Conservation (phyloP, 176 grass and related monocot species). For the Zea mays region DNA sequence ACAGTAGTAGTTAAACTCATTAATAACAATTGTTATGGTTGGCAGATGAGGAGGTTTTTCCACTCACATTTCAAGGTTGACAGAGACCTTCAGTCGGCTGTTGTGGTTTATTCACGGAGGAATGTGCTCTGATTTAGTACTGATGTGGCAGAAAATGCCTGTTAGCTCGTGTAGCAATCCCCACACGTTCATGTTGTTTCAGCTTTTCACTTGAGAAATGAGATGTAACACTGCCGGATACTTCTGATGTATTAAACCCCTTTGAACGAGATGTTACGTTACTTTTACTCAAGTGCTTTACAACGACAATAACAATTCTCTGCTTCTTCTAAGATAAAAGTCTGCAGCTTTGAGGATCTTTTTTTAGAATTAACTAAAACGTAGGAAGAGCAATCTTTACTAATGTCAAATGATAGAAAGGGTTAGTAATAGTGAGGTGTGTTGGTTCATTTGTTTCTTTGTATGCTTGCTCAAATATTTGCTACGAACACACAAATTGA, state of each 20-base stretch:
- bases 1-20: neutral
- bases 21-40: conserved; percentile 21
- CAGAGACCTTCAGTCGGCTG: conserved; percentile 71
- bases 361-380: neutral
- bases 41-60: conserved; percentile 81
- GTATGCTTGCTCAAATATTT: neutral
- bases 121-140: conserved; percentile 28
- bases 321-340: neutral
- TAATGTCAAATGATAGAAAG: neutral
- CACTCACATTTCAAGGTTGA: conserved; percentile 94
- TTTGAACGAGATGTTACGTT: neutral
- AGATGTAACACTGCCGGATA: conserved; percentile 33
- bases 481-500: neutral
- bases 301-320: neutral
- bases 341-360: neutral
- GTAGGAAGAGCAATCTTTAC: neutral
- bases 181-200: conserved; percentile 7
- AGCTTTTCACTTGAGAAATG: conserved; percentile 15
- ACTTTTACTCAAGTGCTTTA: neutral
- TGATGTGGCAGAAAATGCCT: conserved; percentile 1
- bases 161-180: conserved; percentile 16
- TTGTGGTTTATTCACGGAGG: conserved; percentile 56
- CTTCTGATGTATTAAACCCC: conserved; percentile 5
- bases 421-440: neutral
- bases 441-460: neutral